Evolutionary conservation across 306 rosid genomes (phyloP).

Genomic region (Malus sieversii): DNA sequence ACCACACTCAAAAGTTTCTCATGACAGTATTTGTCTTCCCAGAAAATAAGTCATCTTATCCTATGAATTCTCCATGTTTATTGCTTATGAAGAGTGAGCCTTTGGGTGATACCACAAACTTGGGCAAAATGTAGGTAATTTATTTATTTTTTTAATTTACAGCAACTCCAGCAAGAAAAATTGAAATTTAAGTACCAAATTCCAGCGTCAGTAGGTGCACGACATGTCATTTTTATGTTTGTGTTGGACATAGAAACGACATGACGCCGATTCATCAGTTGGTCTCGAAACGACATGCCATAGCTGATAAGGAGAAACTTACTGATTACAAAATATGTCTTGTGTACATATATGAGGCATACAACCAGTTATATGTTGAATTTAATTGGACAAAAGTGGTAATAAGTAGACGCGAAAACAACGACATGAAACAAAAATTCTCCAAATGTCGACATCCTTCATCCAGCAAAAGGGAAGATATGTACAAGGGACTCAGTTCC

Average conservation of each 20-base stretch:
- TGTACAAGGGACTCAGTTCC: conserved; percentile 32
- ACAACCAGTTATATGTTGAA: neutral
- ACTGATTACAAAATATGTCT: neutral
- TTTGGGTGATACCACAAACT: conserved; percentile 1
- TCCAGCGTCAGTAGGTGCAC: neutral
- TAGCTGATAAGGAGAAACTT: neutral
- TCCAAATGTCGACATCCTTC: neutral
- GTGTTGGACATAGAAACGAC: neutral
- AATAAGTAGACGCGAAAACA: neutral
- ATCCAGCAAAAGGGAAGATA: conserved; percentile 20
- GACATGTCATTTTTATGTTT: neutral
- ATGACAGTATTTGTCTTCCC: neutral
- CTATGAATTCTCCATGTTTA: neutral
- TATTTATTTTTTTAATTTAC: neutral
- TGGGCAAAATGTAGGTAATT: neutral
- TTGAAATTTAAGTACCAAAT: neutral
- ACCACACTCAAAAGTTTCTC: neutral
- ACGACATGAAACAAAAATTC: neutral
- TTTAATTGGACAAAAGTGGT: neutral
- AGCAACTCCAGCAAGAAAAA: neutral
- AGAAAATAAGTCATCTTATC: conserved; percentile 11
- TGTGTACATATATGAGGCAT: neutral
- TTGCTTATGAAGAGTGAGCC: conserved; percentile 1
- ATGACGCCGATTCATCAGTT: neutral
- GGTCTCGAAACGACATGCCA: neutral